Evolutionary conservation across 2,329 filamentous ascomycete species (phyloP).

Genomic region (Aspergillus fumigatus): DNA sequence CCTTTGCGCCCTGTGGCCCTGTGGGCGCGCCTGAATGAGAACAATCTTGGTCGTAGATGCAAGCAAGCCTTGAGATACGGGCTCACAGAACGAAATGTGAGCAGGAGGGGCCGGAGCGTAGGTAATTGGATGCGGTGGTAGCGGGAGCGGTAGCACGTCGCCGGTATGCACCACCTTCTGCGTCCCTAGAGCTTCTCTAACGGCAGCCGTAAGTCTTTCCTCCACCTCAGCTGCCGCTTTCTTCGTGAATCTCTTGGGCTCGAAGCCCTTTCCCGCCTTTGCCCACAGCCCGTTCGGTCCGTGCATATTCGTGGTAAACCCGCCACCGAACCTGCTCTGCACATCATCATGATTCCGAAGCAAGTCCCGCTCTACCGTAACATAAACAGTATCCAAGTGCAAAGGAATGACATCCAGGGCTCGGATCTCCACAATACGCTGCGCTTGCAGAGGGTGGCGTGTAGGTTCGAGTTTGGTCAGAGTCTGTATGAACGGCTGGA

Average conservation of each 20-base stretch:
- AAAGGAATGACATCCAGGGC: constrained; percentile 77
- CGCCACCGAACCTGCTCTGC: constrained; percentile 74
- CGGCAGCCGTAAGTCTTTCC: constrained; percentile 58
- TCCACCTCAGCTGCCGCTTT: constrained; percentile 41
- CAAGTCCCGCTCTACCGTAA: constrained; percentile 76
- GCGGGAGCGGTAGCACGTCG: constrained; percentile 73
- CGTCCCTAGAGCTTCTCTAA: constrained; percentile 69
- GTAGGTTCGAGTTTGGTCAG: constrained; percentile 71
- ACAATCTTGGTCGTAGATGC: constrained; percentile 77
- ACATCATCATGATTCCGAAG: constrained; percentile 76
- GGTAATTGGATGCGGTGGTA: constrained; percentile 76
- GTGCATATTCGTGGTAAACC: constrained; percentile 42
- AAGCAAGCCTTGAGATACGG: constrained; percentile 81
- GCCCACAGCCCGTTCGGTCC: constrained; percentile 38
- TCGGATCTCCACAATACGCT: constrained; percentile 76
- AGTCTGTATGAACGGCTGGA: constrained; percentile 73
- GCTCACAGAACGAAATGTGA: constrained; percentile 88
- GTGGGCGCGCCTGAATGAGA: constrained; percentile 54
- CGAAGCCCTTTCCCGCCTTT: constrained; percentile 27
- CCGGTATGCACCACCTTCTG: constrained; percentile 77
- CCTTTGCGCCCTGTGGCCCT: constrained; percentile 38
- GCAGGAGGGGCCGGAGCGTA: constrained; percentile 80
- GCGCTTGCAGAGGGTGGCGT: constrained; percentile 66
- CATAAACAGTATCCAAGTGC: constrained; percentile 77
- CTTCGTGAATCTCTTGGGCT: constrained; percentile 32